Evolutionary conservation across 2,329 filamentous ascomycete species (phyloP), one percentile per base, ranked within the genome.

Genomic region (Colletotrichum spaethianum): DNA sequence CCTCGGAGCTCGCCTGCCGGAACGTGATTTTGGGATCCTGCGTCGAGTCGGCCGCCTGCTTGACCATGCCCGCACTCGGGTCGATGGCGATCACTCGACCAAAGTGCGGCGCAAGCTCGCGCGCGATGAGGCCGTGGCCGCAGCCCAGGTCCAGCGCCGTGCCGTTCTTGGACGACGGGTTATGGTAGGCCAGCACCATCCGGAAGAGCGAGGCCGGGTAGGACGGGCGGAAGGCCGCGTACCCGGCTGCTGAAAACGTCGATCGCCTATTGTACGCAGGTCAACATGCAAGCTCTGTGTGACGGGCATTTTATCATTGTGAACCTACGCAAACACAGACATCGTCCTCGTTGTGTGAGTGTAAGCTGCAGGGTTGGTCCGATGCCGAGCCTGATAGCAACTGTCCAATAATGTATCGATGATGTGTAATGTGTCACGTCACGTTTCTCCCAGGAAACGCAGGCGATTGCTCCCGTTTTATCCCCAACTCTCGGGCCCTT

Each of bases 101-200:
- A 79, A 92, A 92, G 74, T 83, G 79, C n/a, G 84, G 81, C 60
- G 86, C 83, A 38, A 93, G 81, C 33, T 84, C 84, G 9, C 88
- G 86, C 8, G 89, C 83, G 28, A 91, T 85, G 62, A 89, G 82
- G 28, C 90, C 91, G 72, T 91, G 90, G 3, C 91, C 91, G 75
- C 88, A 90, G 60, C 91, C 91, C n/a, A 93, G 82, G 77, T 93
- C 91, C 11, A 92, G 78, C 26, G 86, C 75, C 3, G 78, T 80
- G 11, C 80, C 79, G 4, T 70, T 64, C 0, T 76, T 36, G 1
- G 76, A 77, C 72, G 76, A 82, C 26, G 73, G 80, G 31, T 83
- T 81, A 78, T 92, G 89, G 78, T 88, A 91, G 28, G 78, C 77
- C 16, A 92, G 82, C 12, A 92, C 80, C 23, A 82, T 86, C 63